Base-by-base conservation (phyloP, 371 early-diverging fungal species). In the Circinella umbellata region DNA sequence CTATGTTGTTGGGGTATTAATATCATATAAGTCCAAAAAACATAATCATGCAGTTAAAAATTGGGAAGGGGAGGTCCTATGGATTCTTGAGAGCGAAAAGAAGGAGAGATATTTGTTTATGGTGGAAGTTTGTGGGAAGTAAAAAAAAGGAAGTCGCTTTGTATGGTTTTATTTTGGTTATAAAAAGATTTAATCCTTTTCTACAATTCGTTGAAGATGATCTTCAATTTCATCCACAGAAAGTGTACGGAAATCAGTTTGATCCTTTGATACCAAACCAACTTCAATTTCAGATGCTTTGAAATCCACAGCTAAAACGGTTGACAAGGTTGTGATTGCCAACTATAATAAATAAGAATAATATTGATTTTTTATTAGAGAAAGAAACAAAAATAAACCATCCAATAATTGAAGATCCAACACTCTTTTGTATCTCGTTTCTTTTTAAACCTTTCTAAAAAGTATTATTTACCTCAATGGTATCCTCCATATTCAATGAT, bases 251-350 rank as follows among this genome's bases (percentile, higher is more conserved):
- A 98, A 99, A 68, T 84, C 76, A 18, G 92, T 88, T 62, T 90
- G 77, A 48, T 92, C 89, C 69, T 85, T 82, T 15, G 90, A 88
- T 37, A 97, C 97, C 51, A 98, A 77, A 17, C 93, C 99, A 64
- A 99, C 87, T 80, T 99, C 99, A 72, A 99, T 87, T 72, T 99
- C 99, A 20, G 88, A 78, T 34, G 97, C 88, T 84, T 99, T 98
- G 73, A 99, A 96, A 81, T 97, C 97, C 67, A 94, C 90, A 4
- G 97, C 90, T 63, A 98, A 85, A 10, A 96, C 94, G 14, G 92
- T 89, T 46, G 98, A 95, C 60, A 99, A 83, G 34, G 98, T 95
- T 51, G 94, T 95, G 70, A 99, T 94, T 10, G 98, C 98, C 68
- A 97, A 84, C 95, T 95, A 73, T 36, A 38, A 18, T 51, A 37